Evolutionary conservation across 805 yeast species (phyloP).

Genomic region (Lachancea thermotolerans): DNA sequence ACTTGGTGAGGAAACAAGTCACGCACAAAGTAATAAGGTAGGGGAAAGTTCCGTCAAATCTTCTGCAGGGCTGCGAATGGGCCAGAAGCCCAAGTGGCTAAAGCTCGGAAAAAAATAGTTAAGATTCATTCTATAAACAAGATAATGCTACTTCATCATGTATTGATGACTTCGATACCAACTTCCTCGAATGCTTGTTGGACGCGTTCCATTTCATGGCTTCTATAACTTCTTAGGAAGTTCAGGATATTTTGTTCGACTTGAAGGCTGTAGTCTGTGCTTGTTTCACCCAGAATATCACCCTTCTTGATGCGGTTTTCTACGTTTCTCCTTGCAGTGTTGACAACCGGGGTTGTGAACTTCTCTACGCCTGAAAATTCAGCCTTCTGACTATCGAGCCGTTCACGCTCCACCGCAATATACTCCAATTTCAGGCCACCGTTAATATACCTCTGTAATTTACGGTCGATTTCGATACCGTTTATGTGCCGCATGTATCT

Average conservation of each 20-base stretch:
- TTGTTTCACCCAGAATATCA: conserved; percentile 1
- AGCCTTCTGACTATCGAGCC: not conserved
- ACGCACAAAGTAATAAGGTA: conserved; percentile 11
- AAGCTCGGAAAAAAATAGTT: conserved; percentile 33
- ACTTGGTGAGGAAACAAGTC: not conserved
- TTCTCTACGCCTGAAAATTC: not conserved
- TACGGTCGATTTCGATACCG: conserved; percentile 11
- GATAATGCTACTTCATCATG: not conserved
- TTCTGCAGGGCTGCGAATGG: not conserved
- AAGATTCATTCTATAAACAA: not conserved
- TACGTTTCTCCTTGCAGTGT: conserved; percentile 1
- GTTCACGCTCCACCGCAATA: conserved; percentile 8
- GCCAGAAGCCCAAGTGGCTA: conserved; percentile 36
- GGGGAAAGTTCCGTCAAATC: conserved; percentile 1
- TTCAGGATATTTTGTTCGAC: conserved; percentile 11
- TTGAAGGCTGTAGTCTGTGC: not conserved
- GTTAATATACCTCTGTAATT: conserved; percentile 12
- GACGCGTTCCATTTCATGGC: conserved; percentile 14
- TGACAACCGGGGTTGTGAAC: not conserved
- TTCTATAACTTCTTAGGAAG: conserved; percentile 11
- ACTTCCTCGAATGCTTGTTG: conserved; percentile 12
- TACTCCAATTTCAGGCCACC: conserved; percentile 20
- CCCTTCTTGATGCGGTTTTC: conserved; percentile 3
- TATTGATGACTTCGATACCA: conserved; percentile 5
- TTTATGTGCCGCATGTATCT: conserved; percentile 13